Evolutionary conservation across 75 land plant species (phyloP).

Genomic region (Pinus taeda): DNA sequence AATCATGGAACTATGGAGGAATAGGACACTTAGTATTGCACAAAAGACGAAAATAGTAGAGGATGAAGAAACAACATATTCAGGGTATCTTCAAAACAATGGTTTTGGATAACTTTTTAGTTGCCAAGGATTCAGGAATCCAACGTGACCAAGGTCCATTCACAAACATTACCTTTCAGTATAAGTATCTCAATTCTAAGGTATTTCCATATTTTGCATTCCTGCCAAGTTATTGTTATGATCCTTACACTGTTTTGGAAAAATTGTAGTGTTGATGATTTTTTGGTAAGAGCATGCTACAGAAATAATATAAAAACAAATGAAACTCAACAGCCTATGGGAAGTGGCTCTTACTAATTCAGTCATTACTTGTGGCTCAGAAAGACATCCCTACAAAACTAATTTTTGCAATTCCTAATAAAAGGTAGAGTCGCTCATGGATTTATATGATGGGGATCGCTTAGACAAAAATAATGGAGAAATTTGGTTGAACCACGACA

Average conservation of each 20-base stretch:
- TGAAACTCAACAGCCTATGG: neutral
- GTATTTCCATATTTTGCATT: conserved; percentile 4
- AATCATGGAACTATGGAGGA: conserved; percentile 82
- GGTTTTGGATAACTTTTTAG: conserved; percentile 61
- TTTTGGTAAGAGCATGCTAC: neutral
- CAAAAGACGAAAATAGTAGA: conserved; percentile 73
- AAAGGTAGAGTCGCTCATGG: no score
- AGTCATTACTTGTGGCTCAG: no score
- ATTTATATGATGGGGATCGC: no score
- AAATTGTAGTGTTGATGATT: neutral
- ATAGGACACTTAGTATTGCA: conserved; percentile 69
- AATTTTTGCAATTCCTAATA: no score
- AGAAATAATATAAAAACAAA: neutral
- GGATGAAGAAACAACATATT: neutral
- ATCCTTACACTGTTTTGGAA: neutral
- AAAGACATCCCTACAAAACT: no score
- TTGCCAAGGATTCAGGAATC: conserved; percentile 43
- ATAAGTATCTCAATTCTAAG: no score
- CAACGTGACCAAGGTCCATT: conserved; percentile 55
- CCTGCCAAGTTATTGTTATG: neutral
- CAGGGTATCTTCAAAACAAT: conserved; percentile 40
- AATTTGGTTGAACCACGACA: no score
- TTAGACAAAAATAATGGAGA: no score
- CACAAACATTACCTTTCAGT: conserved; percentile 28
- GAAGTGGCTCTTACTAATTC: neutral